phyloP scores from a whole-genome alignment of 2,329 filamentous ascomycete genomes.

The Nemania abortiva region DNA sequence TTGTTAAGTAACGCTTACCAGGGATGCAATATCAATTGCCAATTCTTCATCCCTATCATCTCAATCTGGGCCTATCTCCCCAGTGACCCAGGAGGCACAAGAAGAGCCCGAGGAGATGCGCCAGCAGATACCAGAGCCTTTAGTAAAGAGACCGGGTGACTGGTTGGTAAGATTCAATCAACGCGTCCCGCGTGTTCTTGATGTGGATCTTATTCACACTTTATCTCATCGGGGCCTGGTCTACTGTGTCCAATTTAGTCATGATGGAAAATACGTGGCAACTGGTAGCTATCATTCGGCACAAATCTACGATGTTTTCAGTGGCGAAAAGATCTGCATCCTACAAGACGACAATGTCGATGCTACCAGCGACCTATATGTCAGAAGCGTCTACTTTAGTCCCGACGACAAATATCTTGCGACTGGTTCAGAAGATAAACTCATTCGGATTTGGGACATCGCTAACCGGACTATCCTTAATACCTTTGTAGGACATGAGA shows the following conservation, averaged over 20 bases:
- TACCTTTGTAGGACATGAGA: slow-evolving; percentile 95
- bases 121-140: background rate
- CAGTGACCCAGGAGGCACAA: background rate
- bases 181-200: slow-evolving; percentile 85
- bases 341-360: slow-evolving; percentile 90
- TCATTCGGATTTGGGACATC: slow-evolving; percentile 99
- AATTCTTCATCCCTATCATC: background rate
- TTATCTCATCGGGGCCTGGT: slow-evolving; percentile 95
- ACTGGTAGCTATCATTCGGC: slow-evolving; percentile 98
- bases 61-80: background rate
- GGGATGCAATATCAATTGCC: slow-evolving; percentile 14
- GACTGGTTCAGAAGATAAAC: slow-evolving; percentile 96
- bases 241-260: slow-evolving; percentile 96
- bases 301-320: slow-evolving; percentile 96
- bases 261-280: slow-evolving; percentile 94
- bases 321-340: slow-evolving; percentile 87
- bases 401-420: slow-evolving; percentile 94
- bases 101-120: background rate
- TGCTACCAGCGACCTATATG: slow-evolving; percentile 92
- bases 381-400: slow-evolving; percentile 98
- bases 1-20: background rate
- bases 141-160: slow-evolving; percentile 64
- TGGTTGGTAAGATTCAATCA: slow-evolving; percentile 99
- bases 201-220: slow-evolving; percentile 94
- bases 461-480: slow-evolving; percentile 83